Base-by-base conservation (phyloP, 179 eudicot genomes). In the Gypsophila paniculata region DNA sequence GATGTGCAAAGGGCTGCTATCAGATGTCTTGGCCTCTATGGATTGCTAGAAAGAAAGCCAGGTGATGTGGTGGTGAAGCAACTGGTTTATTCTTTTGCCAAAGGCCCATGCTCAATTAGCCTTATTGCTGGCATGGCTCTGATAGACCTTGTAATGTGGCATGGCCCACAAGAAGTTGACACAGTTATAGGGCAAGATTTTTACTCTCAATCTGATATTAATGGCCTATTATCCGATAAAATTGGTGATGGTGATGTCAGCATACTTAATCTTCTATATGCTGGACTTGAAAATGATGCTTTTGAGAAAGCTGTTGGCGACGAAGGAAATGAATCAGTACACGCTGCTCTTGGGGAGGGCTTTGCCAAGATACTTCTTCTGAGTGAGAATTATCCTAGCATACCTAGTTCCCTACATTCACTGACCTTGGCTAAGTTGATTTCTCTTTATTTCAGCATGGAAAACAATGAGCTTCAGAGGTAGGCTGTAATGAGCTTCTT, bases 71-170 rank as follows among this genome's bases (percentile, higher is more conserved):
- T 89, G 60, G 86, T 89, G 68, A 92, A 84, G 76, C 98, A 92
- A 81, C 75, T 95, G 78, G 78, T 87, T 70, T 69, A 80, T 66
- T 90, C 90, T 55, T 92, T 90, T 74, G 75, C 82, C 67, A 84
- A 86, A 78, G 96, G 90, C 48, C 87, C 90, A 10, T 78, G 87
- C 73, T 77, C 86, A 55, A 77, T 87, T 23, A 78, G 88, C 74
- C 66, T 78, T 63, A 79, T 92, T 85, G 98, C 98, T 78, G 78
- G 88, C n/a, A 88, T 86, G 82, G 93, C 89, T 38, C 78, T 95
- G 78, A 72, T 89, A 60, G 99, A 95, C 86, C 93, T 92, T 85
- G 87, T 84, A 70, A 75, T 89, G 85, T 92, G 97, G 97, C 97
- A 92, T 85, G 96, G 93, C 19, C 93, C 89, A 49, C 88, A 90